These are phyloP conservation scores for Lipomyces orientalis DNA, from an alignment of 805 yeast species.

Conservation along the genomic window DNA sequence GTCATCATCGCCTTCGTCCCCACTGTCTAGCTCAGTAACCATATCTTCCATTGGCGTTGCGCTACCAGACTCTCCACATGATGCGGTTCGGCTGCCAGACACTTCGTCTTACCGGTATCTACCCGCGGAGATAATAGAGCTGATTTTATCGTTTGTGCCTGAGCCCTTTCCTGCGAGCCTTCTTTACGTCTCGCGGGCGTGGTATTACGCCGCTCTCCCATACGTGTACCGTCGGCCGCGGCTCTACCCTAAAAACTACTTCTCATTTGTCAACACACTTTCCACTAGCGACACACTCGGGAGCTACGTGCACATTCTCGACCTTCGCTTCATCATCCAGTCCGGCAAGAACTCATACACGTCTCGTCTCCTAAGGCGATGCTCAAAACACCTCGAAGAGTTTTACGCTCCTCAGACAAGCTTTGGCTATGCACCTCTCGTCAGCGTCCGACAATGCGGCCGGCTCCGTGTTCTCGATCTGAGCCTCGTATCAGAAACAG, in stretches of 20 bases:
- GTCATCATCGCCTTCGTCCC: slow-evolving; percentile 22
- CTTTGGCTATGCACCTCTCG: slow-evolving; percentile 88
- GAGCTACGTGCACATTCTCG: slow-evolving; percentile 64
- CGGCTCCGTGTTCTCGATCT: slow-evolving; percentile 71
- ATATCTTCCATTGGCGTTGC: background rate
- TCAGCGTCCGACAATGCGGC: slow-evolving; percentile 76
- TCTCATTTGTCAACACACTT: slow-evolving; percentile 66
- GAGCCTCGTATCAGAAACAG: slow-evolving; percentile 87
- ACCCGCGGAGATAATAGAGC: slow-evolving; percentile 75
- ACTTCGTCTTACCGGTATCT: slow-evolving; percentile 70
- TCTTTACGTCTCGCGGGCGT: slow-evolving; percentile 56
- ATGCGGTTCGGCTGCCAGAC: slow-evolving; percentile 47
- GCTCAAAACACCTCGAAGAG: slow-evolving; percentile 64
- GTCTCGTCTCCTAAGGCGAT: slow-evolving; percentile 78
- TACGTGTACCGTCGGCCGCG: slow-evolving; percentile 67
- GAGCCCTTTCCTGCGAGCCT: slow-evolving; percentile 50
- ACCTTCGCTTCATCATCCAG: slow-evolving; percentile 81
- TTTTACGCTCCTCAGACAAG: slow-evolving; percentile 94
- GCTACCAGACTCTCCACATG: slow-evolving; percentile 10
- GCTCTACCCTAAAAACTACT: slow-evolving; percentile 70
- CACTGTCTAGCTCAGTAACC: slow-evolving; percentile 20
- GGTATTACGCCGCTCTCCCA: slow-evolving; percentile 68
- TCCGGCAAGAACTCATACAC: slow-evolving; percentile 90
- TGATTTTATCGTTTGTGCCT: slow-evolving; percentile 80
- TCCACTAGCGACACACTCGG: slow-evolving; percentile 56